phyloP scores from a whole-genome alignment of 305 asterid genomes.

The Solanum chacoense region DNA sequence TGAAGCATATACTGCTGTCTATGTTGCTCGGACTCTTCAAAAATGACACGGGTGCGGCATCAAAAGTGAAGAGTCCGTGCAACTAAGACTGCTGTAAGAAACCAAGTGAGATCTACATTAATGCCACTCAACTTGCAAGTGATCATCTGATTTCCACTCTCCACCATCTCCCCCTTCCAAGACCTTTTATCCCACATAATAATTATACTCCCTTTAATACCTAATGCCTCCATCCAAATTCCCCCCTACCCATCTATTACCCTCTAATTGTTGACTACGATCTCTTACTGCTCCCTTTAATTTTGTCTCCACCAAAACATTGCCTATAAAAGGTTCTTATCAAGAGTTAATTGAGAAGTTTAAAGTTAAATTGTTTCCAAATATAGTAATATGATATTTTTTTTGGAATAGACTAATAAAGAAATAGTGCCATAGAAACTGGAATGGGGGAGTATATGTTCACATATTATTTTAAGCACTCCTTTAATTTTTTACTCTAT shows the following conservation, averaged over 20 bases:
- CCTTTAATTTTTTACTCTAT: not conserved
- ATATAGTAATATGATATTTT: not conserved
- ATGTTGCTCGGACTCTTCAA: too few relatives aligned
- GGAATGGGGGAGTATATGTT: not conserved
- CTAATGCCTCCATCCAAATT: not conserved
- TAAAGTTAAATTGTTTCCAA: not conserved
- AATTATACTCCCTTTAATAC: not conserved
- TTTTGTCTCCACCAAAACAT: not conserved
- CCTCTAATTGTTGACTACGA: not conserved
- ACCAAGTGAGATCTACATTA: not conserved
- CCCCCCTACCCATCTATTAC: not conserved
- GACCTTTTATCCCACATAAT: not conserved
- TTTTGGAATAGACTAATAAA: not conserved
- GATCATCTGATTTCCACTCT: not conserved
- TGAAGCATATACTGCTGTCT: not conserved
- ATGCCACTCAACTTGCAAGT: not conserved
- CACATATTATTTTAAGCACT: not conserved
- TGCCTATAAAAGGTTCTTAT: not conserved
- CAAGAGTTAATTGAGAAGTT: not conserved
- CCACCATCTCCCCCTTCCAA: not conserved
- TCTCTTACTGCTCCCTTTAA: not conserved
- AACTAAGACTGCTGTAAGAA: not conserved
- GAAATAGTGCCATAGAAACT: not conserved
- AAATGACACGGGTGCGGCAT: too few relatives aligned
- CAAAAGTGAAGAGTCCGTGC: too few relatives aligned